phyloP scores from a whole-genome alignment of 768 basidiomycete species.

The Termitomyces sp. region DNA sequence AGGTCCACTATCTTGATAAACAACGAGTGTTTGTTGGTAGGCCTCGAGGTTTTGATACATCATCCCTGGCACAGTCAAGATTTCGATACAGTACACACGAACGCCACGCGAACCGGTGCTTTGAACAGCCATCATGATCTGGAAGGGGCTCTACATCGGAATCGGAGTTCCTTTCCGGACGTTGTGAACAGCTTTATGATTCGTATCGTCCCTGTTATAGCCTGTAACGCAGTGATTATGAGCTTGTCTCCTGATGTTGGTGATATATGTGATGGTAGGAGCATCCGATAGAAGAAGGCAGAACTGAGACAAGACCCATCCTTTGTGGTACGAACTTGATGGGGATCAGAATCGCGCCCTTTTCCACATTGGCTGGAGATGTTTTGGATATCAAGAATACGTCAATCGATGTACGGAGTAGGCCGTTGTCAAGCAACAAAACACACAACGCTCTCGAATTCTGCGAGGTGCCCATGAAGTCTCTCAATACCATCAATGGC shows the following conservation, averaged over 20 bases:
- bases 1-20: too few species aligned
- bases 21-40: too few species aligned
- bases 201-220: not conserved
- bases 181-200: not conserved
- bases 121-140: not conserved
- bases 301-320: not conserved
- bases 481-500: not conserved
- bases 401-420: not conserved
- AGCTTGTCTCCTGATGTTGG: not conserved
- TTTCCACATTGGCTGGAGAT: not conserved
- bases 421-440: not conserved
- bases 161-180: too few species aligned
- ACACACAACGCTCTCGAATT: too few species aligned
- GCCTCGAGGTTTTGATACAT: too few species aligned
- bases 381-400: not conserved
- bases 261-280: slow-evolving; percentile 3
- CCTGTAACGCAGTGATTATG: slow-evolving; percentile 3
- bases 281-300: not conserved
- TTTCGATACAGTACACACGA: too few species aligned
- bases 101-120: too few species aligned
- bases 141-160: too few species aligned
- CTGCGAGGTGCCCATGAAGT: too few species aligned
- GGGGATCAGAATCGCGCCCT: not conserved
- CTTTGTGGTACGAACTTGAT: not conserved
- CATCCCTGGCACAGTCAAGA: too few species aligned